These are phyloP conservation scores for Mycena rosella DNA, from an alignment of 768 basidiomycete species.

Conservation along the genomic window DNA sequence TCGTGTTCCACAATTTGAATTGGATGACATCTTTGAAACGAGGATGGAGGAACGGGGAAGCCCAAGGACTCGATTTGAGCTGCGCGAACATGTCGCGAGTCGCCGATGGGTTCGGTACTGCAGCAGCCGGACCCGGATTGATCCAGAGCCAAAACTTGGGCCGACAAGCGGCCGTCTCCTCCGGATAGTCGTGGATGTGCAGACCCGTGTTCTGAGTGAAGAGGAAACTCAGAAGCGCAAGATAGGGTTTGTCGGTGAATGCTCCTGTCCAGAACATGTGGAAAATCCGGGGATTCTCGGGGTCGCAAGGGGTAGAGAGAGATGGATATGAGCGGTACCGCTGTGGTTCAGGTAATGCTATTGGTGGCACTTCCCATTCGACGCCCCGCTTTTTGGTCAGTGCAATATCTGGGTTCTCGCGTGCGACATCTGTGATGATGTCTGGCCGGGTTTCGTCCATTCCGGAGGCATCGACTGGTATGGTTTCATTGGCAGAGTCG, in stretches of 20 bases:
- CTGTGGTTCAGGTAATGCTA: conserved; percentile 62
- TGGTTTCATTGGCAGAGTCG: conserved; percentile 43
- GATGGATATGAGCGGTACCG: conserved; percentile 70
- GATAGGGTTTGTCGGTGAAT: conserved; percentile 99
- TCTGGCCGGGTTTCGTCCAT: conserved; percentile 15
- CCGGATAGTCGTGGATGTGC: conserved; percentile 66
- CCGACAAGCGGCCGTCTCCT: conserved; percentile 73
- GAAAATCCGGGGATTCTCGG: conserved; percentile 88
- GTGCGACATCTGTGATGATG: conserved; percentile 31
- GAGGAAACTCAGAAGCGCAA: conserved; percentile 93
- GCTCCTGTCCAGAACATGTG: conserved; percentile 99
- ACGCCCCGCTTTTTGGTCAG: conserved; percentile 69
- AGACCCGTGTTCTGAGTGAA: conserved; percentile 96
- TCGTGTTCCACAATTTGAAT: conserved; percentile 99
- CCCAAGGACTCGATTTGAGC: conserved; percentile 91
- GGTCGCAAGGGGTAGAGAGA: conserved; percentile 78
- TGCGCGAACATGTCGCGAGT: conserved; percentile 85
- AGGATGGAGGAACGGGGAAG: conserved; percentile 93
- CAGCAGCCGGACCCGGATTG: conserved; percentile 96
- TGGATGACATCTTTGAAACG: conserved; percentile 93
- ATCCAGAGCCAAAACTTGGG: conserved; percentile 99
- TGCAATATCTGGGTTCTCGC: conserved; percentile 64
- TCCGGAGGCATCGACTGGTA: conserved; percentile 15
- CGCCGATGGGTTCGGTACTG: conserved; percentile 88
- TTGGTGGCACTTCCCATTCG: conserved; percentile 71